Evolutionary conservation across 1,284 basidiomycete species (phyloP), one percentile per base, ranked within the genome.

Genomic region (Macrocybe sp.): DNA sequence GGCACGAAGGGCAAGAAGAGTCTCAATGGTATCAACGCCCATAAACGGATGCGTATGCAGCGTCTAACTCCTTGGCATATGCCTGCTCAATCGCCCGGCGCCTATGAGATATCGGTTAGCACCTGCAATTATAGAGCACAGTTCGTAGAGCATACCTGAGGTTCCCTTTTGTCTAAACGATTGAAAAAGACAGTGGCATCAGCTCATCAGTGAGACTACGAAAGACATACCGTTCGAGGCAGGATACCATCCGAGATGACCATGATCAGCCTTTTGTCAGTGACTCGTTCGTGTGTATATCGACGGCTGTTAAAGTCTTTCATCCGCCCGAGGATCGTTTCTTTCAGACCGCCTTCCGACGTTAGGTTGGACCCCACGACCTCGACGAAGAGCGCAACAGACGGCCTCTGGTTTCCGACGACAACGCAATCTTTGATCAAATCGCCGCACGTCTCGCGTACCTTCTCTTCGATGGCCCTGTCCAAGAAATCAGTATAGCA

Each of bases 381-480:
- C 60, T 85, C 83, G 35, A 85, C 66, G 59, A 85, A 83, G 38
- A 85, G 69, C 3, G 72, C 74, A 9, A 83, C 81, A 2, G 78
- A 83, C 42, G 82, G 79, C 33, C 83, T 74, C 35, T 80, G 79
- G 47, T 75, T 71, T 32, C 83, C 83, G 32, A 85, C 82, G 35
- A 83, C 83, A 45, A 85, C 72, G 59, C 82, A 84, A 44, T 80
- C 76, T 29, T 69, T 68, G 44, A 85, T 70, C 43, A 85, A 64
- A 51, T 74, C 69, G 1, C 66, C 70, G 55, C 82, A 85, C 32
- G 71, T 76, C 44, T 66, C 59, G 37, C 75, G 74, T 37, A 81
- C 69, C 55, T 85, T 81, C 54, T 85, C 81, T 62, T 85, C 83
- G 52, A 84, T 83, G n/a, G 84, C 75, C 51, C 78, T 79, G 44